Evolutionary conservation across 805 yeast genomes (phyloP), one percentile per base, ranked within the genome.

Genomic region (Danielia reshetovae): DNA sequence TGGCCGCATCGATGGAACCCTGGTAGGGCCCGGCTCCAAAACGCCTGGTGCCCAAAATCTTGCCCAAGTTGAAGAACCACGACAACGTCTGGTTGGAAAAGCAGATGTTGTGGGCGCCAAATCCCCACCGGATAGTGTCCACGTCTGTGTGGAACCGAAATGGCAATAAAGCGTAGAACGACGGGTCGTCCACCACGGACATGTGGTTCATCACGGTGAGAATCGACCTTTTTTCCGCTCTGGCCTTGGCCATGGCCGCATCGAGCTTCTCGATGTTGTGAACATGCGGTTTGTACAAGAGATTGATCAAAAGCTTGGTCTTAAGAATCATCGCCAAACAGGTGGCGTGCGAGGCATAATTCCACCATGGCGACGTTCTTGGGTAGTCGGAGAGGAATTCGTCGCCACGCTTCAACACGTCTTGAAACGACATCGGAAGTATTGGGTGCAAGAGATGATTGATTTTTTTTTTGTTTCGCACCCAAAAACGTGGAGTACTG

Each of bases 11-110:
- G 7, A 90, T 54, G 0, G 93, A 77, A 1, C 85, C 85, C 61
- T 90, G 98, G 62, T 86, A 90, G 1, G 96, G 95, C 0, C 97
- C 97, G 16, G 72, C 77, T 1, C 97, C 97, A 58, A 89, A 89
- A 44, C 98, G 68, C 49, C 79, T 81, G 2, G 95, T 85, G 1
- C 90, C 75, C 40, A 90, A 62, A n/a, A 88, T 81, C 59, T 89
- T 89, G 2, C 98, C 98, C 40, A 87, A 59, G 17, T 88, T 77
- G 65, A 90, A 90, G 54, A 87, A 89, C 56, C 53, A 68, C 7
- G 78, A 59, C 2, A 73, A 55, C 3, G 68, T 48, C 17, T 58
- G 60, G 40, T 65, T 74, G 16, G 77, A 73, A 59, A 93, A 90
- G 55, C 97, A 90, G 25, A 90, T 76, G 55, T 93, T 89, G 32